phyloP scores from a whole-genome alignment of 805 yeast species.

The Groenewaldozyma salmanticensis region DNA sequence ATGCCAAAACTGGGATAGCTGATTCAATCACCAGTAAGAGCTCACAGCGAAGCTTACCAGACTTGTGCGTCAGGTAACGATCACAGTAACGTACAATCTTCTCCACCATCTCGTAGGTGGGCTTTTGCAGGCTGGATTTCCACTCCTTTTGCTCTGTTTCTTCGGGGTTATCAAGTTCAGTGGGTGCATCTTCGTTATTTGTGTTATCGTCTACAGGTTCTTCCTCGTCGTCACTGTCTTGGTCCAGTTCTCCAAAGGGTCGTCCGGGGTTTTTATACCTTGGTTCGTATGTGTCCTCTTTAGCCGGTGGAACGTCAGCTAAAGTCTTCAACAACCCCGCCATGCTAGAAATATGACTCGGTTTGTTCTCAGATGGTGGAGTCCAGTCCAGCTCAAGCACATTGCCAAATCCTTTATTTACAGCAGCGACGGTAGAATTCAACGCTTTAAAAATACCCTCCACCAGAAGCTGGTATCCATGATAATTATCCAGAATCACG shows the following conservation, averaged over 20 bases:
- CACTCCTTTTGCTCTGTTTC: constrained; percentile 37
- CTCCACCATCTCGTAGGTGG: constrained; percentile 48
- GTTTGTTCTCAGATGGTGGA: constrained; percentile 1
- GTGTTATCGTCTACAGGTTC: constrained; percentile 24
- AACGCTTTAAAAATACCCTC: constrained; percentile 69
- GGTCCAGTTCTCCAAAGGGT: constrained; percentile 28
- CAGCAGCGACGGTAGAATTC: constrained; percentile 15
- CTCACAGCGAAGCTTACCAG: constrained; percentile 45
- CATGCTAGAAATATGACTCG: constrained; percentile 5
- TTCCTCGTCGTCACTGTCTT: constrained; percentile 21
- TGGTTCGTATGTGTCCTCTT: constrained; percentile 22
- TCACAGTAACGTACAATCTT: constrained; percentile 63
- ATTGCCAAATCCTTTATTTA: constrained; percentile 3
- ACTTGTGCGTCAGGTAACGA: constrained; percentile 56
- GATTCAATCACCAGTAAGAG: constrained; percentile 41
- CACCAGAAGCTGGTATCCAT: constrained; percentile 65
- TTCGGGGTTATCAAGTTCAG: constrained; percentile 25
- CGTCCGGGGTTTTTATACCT: constrained; percentile 9
- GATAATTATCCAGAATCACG: constrained; percentile 70
- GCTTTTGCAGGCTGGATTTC: constrained; percentile 57
- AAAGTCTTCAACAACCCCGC: constrained; percentile 17
- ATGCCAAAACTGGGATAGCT: constrained; percentile 44
- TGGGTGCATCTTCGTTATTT: constrained; percentile 11
- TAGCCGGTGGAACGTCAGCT: constrained; percentile 16
- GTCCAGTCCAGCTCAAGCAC: constrained; percentile 14